Percentiles rank a stretch among this genome's conserved stretches.
phyloP scores from a whole-genome alignment of 2,329 filamentous ascomycete species.

The Corynespora cassiicola region DNA sequence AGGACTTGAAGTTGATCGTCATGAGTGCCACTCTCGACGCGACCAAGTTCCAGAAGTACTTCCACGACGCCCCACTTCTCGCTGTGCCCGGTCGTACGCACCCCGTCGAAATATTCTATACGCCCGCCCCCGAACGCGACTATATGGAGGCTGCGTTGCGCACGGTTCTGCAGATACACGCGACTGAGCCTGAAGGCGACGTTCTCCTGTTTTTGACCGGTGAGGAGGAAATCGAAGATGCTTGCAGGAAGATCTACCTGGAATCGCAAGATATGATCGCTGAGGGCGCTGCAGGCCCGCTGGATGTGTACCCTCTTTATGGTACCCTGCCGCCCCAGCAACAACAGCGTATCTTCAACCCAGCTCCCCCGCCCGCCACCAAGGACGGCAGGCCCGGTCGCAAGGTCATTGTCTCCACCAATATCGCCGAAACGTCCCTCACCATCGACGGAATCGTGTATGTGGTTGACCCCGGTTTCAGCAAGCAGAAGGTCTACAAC shows the following conservation, averaged over 20 bases:
- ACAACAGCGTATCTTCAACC: constrained; percentile 95
- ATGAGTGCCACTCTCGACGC: constrained; percentile 97
- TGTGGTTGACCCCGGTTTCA: constrained; percentile 98
- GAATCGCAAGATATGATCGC: constrained; percentile 91
- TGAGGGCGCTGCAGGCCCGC: constrained; percentile 88
- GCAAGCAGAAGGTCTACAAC: constrained; percentile 99
- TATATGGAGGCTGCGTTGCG: constrained; percentile 95
- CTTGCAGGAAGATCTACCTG: constrained; percentile 86
- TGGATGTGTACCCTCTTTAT: constrained; percentile 92
- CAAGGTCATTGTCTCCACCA: constrained; percentile 93
- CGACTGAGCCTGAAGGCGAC: constrained; percentile 89
- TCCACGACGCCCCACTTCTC: constrained; percentile 90
- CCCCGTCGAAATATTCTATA: constrained; percentile 98
- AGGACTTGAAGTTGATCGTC: constrained; percentile 92
- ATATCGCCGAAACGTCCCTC: constrained; percentile 96
- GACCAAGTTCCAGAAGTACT: constrained; percentile 97
- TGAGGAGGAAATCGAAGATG: constrained; percentile 98
- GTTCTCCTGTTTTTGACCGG: constrained; percentile 94
- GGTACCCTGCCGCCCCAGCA: constrained; percentile 90
- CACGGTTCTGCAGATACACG: constrained; percentile 96
- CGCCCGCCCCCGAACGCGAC: constrained; percentile 91
- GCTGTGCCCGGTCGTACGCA: constrained; percentile 94
- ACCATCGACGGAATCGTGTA: constrained; percentile 99
- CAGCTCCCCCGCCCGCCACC: constrained; percentile 75
- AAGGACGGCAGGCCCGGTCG: constrained; percentile 85